These are phyloP conservation scores for Botrytis fabae DNA, from an alignment of 2,329 filamentous ascomycete genomes.

Conservation along the genomic window DNA sequence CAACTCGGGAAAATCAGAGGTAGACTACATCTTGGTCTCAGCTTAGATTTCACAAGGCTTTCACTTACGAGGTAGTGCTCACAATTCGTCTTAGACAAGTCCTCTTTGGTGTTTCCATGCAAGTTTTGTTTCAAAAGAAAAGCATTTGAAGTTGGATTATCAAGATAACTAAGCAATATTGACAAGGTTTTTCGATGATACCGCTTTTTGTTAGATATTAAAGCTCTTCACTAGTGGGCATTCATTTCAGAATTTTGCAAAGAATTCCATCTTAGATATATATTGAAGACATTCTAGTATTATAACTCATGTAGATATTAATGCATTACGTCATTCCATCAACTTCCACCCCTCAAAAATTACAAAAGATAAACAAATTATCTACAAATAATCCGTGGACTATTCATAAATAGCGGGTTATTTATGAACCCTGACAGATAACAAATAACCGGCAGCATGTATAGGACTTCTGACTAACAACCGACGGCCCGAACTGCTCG, in stretches of 20 bases:
- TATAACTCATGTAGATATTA: neutral
- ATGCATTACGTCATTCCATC: neutral
- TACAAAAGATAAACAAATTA: neutral
- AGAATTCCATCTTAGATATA: neutral
- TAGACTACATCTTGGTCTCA: neutral
- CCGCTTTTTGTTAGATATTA: no score
- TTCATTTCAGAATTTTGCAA: neutral
- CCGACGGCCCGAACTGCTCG: neutral
- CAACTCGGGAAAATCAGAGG: neutral
- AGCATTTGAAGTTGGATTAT: neutral
- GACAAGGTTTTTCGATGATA: neutral
- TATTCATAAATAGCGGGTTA: neutral
- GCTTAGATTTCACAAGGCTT: neutral
- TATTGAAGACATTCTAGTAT: neutral
- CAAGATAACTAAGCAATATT: neutral
- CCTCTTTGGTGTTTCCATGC: neutral
- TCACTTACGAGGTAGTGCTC: neutral
- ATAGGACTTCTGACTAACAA: neutral
- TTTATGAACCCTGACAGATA: neutral
- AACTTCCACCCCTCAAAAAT: neutral
- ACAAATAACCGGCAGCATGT: neutral
- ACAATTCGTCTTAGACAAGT: neutral
- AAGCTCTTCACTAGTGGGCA: neutral
- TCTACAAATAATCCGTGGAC: neutral
- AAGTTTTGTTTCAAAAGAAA: accelerated